Conservation (phyloP, 768 basidiomycete genomes). For the Suillus spraguei region DNA sequence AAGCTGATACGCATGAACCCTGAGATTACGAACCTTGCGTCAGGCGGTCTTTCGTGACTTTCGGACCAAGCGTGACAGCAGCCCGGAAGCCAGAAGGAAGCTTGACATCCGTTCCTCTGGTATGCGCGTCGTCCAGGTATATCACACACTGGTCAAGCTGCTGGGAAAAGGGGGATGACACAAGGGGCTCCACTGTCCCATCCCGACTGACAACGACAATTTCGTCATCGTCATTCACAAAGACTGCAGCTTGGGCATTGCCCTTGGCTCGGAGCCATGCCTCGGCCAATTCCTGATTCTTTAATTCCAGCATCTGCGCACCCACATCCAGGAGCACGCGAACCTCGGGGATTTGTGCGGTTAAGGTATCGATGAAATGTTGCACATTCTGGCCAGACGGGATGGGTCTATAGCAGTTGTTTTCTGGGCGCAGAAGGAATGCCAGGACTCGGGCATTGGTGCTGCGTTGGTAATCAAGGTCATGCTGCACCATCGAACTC, state of each 20-base stretch:
- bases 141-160: neutral
- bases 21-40: neutral
- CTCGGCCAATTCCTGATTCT: neutral
- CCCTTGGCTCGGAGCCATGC: neutral
- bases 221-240: neutral
- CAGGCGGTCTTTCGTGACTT: slow-evolving; percentile 48
- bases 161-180: neutral
- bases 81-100: slow-evolving; percentile 43
- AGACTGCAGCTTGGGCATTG: neutral
- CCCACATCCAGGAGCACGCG: neutral
- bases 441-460: slow-evolving; percentile 17
- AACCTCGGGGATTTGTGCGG: slow-evolving; percentile 39
- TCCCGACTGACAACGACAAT: neutral
- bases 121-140: neutral
- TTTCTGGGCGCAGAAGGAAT: slow-evolving; percentile 27
- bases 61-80: slow-evolving; percentile 51
- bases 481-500: neutral
- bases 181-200: neutral
- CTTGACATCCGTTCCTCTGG: slow-evolving; percentile 31
- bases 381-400: slow-evolving; percentile 17
- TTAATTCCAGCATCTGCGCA: slow-evolving; percentile 1
- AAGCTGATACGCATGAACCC: neutral
- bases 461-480: neutral
- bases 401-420: slow-evolving; percentile 18
- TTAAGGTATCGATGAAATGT: slow-evolving; percentile 33